A percentile compares a stretch with the other conserved stretches of the same genome.
phyloP scores from a whole-genome alignment of 2,329 filamentous ascomycete genomes.

The Xylariaceae sp. region DNA sequence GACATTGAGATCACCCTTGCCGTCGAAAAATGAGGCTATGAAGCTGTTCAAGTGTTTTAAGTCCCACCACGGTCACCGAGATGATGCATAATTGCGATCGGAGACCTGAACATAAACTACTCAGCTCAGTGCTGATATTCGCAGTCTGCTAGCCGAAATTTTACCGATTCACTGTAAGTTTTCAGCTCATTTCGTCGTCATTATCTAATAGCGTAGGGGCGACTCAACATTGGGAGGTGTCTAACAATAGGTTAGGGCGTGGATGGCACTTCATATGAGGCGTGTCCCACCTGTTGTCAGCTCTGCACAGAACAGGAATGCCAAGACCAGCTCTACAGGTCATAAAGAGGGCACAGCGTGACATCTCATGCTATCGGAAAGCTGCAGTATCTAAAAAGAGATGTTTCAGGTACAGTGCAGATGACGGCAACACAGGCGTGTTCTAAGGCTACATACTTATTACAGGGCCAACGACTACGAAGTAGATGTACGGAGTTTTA shows the following conservation, averaged over 20 bases:
- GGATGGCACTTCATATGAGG: background rate
- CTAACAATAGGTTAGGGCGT: background rate
- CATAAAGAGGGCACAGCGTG: too few relatives aligned
- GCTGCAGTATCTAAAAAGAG: background rate
- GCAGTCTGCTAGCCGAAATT: background rate
- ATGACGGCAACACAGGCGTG: background rate
- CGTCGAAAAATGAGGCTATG: too few relatives aligned
- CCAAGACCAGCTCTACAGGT: too few relatives aligned
- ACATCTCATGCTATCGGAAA: slow-evolving; percentile 2
- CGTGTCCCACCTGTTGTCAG: slow-evolving; percentile 7
- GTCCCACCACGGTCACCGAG: background rate
- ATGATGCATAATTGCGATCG: background rate
- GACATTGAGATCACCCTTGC: too few relatives aligned
- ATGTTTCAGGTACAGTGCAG: slow-evolving; percentile 16
- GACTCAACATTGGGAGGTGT: background rate
- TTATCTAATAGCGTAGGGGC: background rate
- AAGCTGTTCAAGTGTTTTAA: background rate
- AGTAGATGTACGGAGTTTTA: too few relatives aligned
- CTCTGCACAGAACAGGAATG: slow-evolving; percentile 1
- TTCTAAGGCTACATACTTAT: too few relatives aligned
- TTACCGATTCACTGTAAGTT: background rate
- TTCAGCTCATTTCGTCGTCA: background rate
- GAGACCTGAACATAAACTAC: background rate
- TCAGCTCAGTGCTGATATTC: background rate
- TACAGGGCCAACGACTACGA: too few relatives aligned